phyloP scores from a whole-genome alignment of 2,329 filamentous ascomycete genomes.

The Trematosphaeria pertusa region DNA sequence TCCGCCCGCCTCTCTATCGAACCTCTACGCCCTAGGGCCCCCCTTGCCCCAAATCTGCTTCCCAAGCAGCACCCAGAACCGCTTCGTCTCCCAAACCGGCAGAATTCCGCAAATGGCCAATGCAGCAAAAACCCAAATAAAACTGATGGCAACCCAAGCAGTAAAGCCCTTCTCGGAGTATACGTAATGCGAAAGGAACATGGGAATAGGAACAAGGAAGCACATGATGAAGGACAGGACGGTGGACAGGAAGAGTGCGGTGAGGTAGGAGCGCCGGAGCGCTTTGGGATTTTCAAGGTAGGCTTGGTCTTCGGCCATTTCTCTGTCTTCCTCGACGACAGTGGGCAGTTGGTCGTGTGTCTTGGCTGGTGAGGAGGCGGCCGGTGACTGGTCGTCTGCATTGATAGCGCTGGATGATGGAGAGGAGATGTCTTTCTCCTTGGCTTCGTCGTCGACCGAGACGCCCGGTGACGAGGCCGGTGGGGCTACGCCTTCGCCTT shows the following conservation, averaged over 20 bases:
- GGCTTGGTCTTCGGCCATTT: slow-evolving; percentile 17
- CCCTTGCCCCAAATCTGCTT: not conserved
- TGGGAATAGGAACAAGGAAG: slow-evolving; percentile 43
- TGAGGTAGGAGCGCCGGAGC: slow-evolving; percentile 33
- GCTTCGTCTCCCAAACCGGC: slow-evolving; percentile 46
- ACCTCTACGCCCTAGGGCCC: too few relatives aligned
- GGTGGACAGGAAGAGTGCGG: slow-evolving; percentile 36
- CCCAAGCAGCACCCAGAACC: slow-evolving; percentile 20
- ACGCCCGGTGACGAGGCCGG: too few relatives aligned
- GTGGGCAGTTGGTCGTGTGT: slow-evolving; percentile 14
- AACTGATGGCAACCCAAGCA: slow-evolving; percentile 44
- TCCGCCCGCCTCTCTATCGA: too few relatives aligned
- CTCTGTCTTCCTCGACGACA: slow-evolving; percentile 26
- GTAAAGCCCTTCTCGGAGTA: slow-evolving; percentile 44
- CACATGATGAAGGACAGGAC: slow-evolving; percentile 44
- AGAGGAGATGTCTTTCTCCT: not conserved
- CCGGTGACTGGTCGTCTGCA: not conserved
- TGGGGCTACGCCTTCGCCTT: too few relatives aligned
- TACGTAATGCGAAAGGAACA: slow-evolving; percentile 46
- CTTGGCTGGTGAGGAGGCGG: not conserved
- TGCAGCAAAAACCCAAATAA: slow-evolving; percentile 47
- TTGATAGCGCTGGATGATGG: slow-evolving; percentile 6
- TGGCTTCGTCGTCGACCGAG: not conserved
- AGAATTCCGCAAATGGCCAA: slow-evolving; percentile 44
- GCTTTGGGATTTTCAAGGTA: slow-evolving; percentile 31